Percentiles rank a stretch among this genome's conserved stretches.
These are phyloP conservation scores for Aspergillus piperis DNA, from an alignment of 2,329 filamentous ascomycete genomes.

Conservation along the genomic window DNA sequence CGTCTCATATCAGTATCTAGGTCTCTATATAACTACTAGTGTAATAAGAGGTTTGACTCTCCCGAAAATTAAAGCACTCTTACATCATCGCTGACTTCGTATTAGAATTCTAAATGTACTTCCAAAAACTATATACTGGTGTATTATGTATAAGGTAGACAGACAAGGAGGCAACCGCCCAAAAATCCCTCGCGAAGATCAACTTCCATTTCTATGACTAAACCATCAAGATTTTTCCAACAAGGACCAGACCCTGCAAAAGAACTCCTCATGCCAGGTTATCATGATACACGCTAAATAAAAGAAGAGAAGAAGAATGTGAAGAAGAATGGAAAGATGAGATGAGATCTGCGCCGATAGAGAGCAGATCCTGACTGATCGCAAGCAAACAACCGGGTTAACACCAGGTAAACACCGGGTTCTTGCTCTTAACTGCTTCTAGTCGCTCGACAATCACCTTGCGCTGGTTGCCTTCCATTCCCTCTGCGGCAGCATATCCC, in stretches of 20 bases:
- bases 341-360: not conserved
- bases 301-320: constrained; percentile 1
- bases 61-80: not conserved
- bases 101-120: not conserved
- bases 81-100: not conserved
- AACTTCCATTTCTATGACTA: constrained; percentile 38
- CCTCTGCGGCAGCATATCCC: constrained; percentile 90
- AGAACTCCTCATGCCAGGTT: constrained; percentile 27
- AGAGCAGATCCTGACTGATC: constrained; percentile 9
- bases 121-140: constrained; percentile 4
- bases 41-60: no score
- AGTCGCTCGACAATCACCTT: constrained; percentile 96
- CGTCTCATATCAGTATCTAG: no score
- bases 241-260: constrained; percentile 22
- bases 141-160: constrained; percentile 1
- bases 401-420: constrained; percentile 98
- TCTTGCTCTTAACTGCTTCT: constrained; percentile 91
- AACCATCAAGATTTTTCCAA: constrained; percentile 25
- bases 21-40: no score
- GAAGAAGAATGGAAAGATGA: constrained; percentile 2
- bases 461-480: constrained; percentile 84
- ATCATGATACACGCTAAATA: constrained; percentile 31
- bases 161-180: not conserved
- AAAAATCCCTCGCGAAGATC: constrained; percentile 7
- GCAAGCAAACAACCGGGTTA: constrained; percentile 44